Base-by-base conservation (phyloP, 768 basidiomycete species). In the Cystofilobasidium macerans region DNA sequence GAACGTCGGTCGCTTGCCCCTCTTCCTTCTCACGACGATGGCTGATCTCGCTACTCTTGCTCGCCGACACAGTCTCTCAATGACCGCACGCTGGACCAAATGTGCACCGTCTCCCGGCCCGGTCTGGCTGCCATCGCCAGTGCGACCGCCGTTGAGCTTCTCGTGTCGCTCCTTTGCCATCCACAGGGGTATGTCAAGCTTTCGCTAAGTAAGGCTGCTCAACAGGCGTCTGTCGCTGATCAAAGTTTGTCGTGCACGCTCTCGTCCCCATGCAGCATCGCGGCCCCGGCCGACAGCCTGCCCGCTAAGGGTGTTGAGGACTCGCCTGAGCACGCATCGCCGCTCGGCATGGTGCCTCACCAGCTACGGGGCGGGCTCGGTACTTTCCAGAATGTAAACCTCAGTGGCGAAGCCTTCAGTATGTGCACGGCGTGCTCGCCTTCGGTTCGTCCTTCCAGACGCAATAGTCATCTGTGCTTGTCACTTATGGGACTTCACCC, bases 101-200 rank as follows among this genome's bases (percentile, higher is more conserved):
- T 97, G 94, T 99, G 95, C 74, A 98, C 95, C 0, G 95, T 99
- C 35, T 97, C 94, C 0, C 80, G 95, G 26, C 95, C 95, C 0
- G 94, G 94, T 0, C 81, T 98, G 1, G 95, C 94, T 0, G 84
- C 90, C 0, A 90, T 97, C 60, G 95, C 95, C 0, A 84, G 88
- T 1, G 86, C 93, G 0, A 88, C 87, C 0, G 92, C 91, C 0
- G 94, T 97, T 1, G 95, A 99, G 74, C 80, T 99, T 12, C 82
- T 98, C 28, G 85, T 89, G 1, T 88, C 90, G 0, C 77, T 95
- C 3, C 71, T 97, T 11, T 93, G 97, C 72, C 92, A 97, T 77
- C 89, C 91, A 0, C 80, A 85, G 26, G 87, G 90, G 90, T 93
- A 72, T 59, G 72, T 40, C 38, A 47, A 33, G 28, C 32, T 45